Base-by-base conservation (phyloP, 345 rosid genomes). In the Eucalyptus marginata region DNA sequence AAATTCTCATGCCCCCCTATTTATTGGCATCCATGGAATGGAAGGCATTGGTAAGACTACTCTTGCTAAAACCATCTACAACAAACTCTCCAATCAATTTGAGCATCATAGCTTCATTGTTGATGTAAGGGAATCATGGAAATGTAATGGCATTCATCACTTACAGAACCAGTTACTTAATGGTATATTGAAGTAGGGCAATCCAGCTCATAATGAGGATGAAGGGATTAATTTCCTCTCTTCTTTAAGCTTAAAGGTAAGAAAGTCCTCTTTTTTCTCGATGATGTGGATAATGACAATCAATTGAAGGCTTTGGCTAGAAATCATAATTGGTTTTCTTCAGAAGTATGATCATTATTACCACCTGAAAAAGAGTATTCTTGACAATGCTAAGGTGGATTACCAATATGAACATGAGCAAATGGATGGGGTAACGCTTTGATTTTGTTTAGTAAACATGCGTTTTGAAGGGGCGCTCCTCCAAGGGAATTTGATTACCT, bases 181-280 rank as follows among this genome's bases (percentile, higher is more conserved):
- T 66, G 22, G 1, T 31, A 66, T 8, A 16, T 8, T 66, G 43
- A 16, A 16, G 43, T 5, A 16, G 16, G 3, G 4, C 4, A 7
- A 7, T 15, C 6, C 0, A 66, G 79, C 16, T 31, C 6, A 1
- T 31, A 15, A 7, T 31, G 8, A 2, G 22, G 43, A 16, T 31
- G 6, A 66, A 16, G 79, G 36, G 36, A 36, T 36, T 36, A 36
- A 36, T 9, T 4, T 66, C 79, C 22, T 66, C 6, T 15, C 79
- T 7, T 66, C 79, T 11, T n/a, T n/a, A 54, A 43, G 62, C 43
- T 88, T 90, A 86, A 64, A 76, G 85, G 43, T 59, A 83, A 49
- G 89, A 92, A 90, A 76, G 80, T 49, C 25, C 90, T 88, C 52
- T 46, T 87, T 71, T 36, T 87, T 54, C 85, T 58, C 24, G 89